These are phyloP conservation scores for Fragaria vesca DNA, from an alignment of 306 rosid genomes.

Conservation along the genomic window DNA sequence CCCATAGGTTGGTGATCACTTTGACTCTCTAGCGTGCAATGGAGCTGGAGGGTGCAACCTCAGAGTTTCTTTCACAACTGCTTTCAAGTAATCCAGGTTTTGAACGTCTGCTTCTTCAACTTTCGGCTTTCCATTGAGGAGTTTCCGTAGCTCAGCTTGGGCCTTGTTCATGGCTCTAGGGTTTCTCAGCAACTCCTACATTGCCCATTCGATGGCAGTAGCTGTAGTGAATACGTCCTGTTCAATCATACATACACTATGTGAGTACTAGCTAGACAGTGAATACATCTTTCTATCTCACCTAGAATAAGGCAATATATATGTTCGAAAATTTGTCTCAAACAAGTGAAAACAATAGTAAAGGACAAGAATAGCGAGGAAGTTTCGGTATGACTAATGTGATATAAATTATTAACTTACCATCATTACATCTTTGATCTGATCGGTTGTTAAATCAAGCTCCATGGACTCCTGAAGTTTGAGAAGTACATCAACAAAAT, in stretches of 20 bases:
- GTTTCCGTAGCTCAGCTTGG: slow-evolving; percentile 8
- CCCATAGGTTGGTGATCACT: background rate
- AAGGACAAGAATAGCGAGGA: too few species aligned
- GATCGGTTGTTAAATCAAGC: slow-evolving; percentile 31
- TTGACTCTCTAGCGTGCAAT: background rate
- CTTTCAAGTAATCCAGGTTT: slow-evolving; percentile 8
- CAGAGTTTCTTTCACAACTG: slow-evolving; percentile 8
- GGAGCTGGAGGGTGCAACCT: background rate
- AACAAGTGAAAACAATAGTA: too few species aligned
- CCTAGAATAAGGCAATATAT: too few species aligned
- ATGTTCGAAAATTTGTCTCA: too few species aligned
- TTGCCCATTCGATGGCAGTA: slow-evolving; percentile 34
- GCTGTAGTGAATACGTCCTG: slow-evolving; percentile 5
- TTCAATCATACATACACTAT: too few species aligned
- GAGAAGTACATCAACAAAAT: slow-evolving; percentile 12
- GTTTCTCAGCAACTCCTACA: slow-evolving; percentile 32
- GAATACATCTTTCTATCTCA: too few species aligned
- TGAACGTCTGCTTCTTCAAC: background rate
- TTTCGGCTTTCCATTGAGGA: background rate
- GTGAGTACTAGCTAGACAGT: too few species aligned
- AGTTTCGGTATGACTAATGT: too few species aligned
- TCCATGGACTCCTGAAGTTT: slow-evolving; percentile 1
- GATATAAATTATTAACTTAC: slow-evolving; percentile 2
- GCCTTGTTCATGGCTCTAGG: slow-evolving; percentile 3
- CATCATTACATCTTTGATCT: slow-evolving; percentile 38